These are phyloP conservation scores for Botrytis sinoallii DNA, from an alignment of 2,329 filamentous ascomycete species.

Conservation along the genomic window DNA sequence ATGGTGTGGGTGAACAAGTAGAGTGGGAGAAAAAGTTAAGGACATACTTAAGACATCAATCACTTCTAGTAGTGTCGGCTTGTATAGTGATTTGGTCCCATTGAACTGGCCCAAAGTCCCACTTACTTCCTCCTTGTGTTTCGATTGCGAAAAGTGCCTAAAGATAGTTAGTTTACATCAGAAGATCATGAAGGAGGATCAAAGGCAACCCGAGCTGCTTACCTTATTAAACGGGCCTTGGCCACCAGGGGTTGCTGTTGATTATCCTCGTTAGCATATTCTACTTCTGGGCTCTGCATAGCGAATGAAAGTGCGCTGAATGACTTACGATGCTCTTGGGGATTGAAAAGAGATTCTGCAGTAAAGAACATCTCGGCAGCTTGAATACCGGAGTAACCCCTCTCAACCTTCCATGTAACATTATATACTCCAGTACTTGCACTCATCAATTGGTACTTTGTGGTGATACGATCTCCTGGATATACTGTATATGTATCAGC, in stretches of 20 bases:
- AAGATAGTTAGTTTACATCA: not conserved
- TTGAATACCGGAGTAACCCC: not conserved
- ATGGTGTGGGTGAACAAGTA: not conserved
- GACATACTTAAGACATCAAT: constrained; percentile 1
- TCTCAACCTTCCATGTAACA: not conserved
- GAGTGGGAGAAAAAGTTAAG: not conserved
- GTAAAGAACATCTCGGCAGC: not conserved
- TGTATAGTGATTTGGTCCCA: constrained; percentile 4
- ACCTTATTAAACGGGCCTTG: not conserved
- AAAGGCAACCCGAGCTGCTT: not conserved
- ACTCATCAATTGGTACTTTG: not conserved
- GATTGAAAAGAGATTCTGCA: not conserved
- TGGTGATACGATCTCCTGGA: not conserved
- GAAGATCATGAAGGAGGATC: no score
- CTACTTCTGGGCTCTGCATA: no score
- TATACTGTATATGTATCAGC: not conserved
- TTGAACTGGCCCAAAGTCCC: constrained; percentile 6
- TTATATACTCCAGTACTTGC: not conserved
- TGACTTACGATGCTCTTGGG: not conserved
- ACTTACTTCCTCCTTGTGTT: not conserved
- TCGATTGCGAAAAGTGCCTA: constrained; percentile 2
- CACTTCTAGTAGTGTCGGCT: not conserved
- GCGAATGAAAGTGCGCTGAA: not conserved
- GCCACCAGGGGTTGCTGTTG: not conserved
- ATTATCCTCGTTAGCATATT: not conserved